Percentiles rank a stretch among this genome's conserved stretches.
These are phyloP conservation scores for Thalassiosira hispida DNA, from an alignment of 352 stramenopile genomes.

Conservation along the genomic window DNA sequence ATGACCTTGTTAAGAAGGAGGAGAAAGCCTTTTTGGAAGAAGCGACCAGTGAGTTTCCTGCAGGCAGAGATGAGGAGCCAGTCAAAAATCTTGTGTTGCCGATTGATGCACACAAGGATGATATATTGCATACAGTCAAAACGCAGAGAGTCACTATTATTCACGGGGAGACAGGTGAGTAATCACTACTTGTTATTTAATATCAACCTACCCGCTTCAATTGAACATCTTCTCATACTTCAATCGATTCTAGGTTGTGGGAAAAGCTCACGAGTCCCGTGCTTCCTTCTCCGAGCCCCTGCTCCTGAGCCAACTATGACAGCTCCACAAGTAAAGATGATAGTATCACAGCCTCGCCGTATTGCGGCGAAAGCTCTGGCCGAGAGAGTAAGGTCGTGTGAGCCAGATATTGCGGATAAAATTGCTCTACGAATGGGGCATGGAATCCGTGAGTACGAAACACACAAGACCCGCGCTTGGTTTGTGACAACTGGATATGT, in stretches of 20 bases:
- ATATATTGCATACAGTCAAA: conserved; percentile 70
- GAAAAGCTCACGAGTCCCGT: conserved; percentile 94
- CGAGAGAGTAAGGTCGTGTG: conserved; percentile 84
- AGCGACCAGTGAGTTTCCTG: background rate
- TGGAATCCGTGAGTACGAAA: conserved; percentile 83
- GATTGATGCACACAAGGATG: conserved; percentile 78
- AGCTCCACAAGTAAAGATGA: conserved; percentile 90
- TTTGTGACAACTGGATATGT: conserved; percentile 98
- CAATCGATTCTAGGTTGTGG: conserved; percentile 88
- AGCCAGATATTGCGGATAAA: conserved; percentile 65
- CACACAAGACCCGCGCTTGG: conserved; percentile 89
- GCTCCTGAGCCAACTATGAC: conserved; percentile 58
- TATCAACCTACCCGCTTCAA: background rate
- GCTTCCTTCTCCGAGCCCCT: conserved; percentile 88
- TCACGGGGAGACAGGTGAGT: conserved; percentile 74
- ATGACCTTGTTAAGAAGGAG: conserved; percentile 40
- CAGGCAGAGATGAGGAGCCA: conserved; percentile 1
- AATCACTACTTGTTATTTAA: background rate
- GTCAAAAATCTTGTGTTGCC: conserved; percentile 53
- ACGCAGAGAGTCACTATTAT: conserved; percentile 82
- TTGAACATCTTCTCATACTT: background rate
- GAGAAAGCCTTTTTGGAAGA: conserved; percentile 39
- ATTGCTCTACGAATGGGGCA: conserved; percentile 87
- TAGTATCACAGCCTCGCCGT: conserved; percentile 93
- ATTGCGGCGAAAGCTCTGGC: conserved; percentile 94